These are phyloP conservation scores for Canavalia gladiata DNA, from an alignment of 306 rosid genomes.

Conservation along the genomic window DNA sequence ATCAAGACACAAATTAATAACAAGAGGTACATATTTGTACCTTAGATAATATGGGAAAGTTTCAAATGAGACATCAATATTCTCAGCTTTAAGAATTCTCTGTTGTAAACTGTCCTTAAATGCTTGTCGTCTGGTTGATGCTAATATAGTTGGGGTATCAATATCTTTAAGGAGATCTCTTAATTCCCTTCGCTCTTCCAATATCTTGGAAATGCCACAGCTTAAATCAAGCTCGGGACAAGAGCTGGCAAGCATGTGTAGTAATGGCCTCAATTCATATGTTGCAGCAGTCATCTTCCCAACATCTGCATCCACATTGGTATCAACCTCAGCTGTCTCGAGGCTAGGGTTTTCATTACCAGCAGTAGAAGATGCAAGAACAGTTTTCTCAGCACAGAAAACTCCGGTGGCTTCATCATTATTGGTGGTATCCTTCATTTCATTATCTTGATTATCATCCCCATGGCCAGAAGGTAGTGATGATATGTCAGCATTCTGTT, in stretches of 20 bases:
- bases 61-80: conserved; percentile 82
- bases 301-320: conserved; percentile 58
- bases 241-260: conserved; percentile 71
- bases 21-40: conserved; percentile 51
- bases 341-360: conserved; percentile 64
- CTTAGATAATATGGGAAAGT: conserved; percentile 93
- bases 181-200: conserved; percentile 72
- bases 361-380: conserved; percentile 57
- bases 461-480: conserved; percentile 62
- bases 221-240: conserved; percentile 70
- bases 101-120: conserved; percentile 73
- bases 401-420: conserved; percentile 59
- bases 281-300: conserved; percentile 64
- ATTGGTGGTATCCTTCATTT: conserved; percentile 62
- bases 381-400: conserved; percentile 62
- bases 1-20: conserved; percentile 34
- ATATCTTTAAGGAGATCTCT: conserved; percentile 72
- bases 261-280: conserved; percentile 64
- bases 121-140: conserved; percentile 76
- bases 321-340: conserved; percentile 61
- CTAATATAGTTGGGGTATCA: conserved; percentile 61
- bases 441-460: conserved; percentile 61
- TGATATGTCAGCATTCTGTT: conserved; percentile 62
- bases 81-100: conserved; percentile 71
- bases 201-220: conserved; percentile 71